These are phyloP conservation scores for Trichophaea hybrida DNA, from an alignment of 2,329 filamentous ascomycete species.

Conservation along the genomic window DNA sequence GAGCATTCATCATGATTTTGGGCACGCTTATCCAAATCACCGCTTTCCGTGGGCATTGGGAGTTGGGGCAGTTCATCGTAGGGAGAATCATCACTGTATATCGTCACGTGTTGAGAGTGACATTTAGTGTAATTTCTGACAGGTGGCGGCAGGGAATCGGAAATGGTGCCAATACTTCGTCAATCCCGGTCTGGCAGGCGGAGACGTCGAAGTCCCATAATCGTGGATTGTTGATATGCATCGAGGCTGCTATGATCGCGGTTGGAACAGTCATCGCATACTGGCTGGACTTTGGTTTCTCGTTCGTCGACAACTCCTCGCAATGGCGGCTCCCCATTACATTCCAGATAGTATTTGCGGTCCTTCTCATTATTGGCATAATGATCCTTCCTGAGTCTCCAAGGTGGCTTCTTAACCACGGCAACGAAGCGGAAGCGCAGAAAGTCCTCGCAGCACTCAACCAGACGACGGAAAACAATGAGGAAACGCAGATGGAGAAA, in stretches of 20 bases:
- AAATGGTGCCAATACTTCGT: conserved; percentile 34
- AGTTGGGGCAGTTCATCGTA: conserved; percentile 35
- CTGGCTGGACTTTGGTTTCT: conserved; percentile 36
- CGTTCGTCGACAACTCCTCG: conserved; percentile 29
- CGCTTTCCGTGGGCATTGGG: conserved; percentile 27
- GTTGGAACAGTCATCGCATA: conserved; percentile 33
- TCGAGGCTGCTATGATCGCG: conserved; percentile 42
- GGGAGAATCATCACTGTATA: conserved; percentile 19
- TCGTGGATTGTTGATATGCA: conserved; percentile 47
- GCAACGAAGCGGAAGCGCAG: conserved; percentile 35
- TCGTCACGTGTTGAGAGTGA: not conserved
- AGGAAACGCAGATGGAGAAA: conserved; percentile 43
- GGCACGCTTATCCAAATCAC: conserved; percentile 32
- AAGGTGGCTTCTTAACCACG: conserved; percentile 32
- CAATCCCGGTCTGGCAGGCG: conserved; percentile 46
- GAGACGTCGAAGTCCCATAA: conserved; percentile 45
- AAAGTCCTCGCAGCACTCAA: conserved; percentile 39
- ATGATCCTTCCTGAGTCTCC: not conserved
- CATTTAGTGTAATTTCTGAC: not conserved
- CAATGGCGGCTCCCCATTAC: conserved; percentile 37
- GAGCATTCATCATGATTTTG: conserved; percentile 30
- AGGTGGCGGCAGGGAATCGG: conserved; percentile 34
- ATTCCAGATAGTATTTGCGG: conserved; percentile 33
- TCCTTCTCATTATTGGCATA: not conserved
- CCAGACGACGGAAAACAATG: conserved; percentile 36